Percentiles rank a stretch among this genome's conserved stretches.
phyloP scores from a whole-genome alignment of 169 alveolate species.

The Perkinsus marinus region DNA sequence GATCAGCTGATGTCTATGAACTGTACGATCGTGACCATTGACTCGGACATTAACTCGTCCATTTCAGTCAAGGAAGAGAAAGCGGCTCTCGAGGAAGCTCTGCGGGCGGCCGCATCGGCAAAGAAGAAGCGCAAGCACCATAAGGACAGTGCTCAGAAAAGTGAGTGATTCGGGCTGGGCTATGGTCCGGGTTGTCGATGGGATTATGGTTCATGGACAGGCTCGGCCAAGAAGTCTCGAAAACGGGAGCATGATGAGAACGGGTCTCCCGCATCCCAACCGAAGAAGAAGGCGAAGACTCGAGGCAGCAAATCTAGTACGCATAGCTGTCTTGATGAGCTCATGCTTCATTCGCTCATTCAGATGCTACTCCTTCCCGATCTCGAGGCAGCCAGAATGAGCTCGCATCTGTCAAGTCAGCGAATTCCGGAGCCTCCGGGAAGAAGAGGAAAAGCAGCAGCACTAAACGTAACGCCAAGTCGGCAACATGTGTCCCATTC shows the following conservation, averaged over 20 bases:
- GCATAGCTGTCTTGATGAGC: background rate
- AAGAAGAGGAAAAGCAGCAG: background rate
- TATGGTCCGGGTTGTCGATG: background rate
- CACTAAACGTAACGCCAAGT: background rate
- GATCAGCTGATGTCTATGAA: background rate
- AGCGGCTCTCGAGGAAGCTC: background rate
- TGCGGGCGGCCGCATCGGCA: background rate
- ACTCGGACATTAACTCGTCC: background rate
- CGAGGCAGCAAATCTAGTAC: background rate
- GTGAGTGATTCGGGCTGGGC: background rate
- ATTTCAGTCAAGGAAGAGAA: background rate
- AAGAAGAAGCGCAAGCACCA: background rate
- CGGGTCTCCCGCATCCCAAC: background rate
- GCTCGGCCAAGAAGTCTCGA: background rate
- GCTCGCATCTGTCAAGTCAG: background rate
- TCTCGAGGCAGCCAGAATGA: background rate
- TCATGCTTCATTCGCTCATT: background rate
- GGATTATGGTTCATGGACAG: background rate
- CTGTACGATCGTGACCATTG: background rate
- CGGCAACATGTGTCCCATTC: background rate
- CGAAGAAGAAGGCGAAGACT: background rate
- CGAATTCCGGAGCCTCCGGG: background rate
- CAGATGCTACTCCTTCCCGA: background rate
- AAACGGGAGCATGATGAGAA: background rate
- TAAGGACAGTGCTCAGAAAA: background rate